A percentile compares a stretch with the other conserved stretches of the same genome.
These are phyloP conservation scores for Cyclocybe cylindracea DNA, from an alignment of 768 basidiomycete species.

Conservation along the genomic window DNA sequence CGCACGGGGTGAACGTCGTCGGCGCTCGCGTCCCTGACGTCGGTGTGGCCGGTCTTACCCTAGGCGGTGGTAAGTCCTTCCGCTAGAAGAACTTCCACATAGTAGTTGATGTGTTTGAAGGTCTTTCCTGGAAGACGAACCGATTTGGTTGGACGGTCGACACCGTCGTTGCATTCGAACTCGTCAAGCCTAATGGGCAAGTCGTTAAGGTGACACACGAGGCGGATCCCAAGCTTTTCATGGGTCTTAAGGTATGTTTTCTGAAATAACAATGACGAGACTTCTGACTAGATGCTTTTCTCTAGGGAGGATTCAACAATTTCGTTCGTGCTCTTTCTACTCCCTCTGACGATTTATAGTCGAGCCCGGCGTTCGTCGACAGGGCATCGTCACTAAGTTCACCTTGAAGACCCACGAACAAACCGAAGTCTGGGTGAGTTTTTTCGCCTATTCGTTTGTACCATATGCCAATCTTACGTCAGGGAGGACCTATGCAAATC, in stretches of 20 bases:
- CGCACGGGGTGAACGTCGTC: conserved; percentile 52
- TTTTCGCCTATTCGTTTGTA: too few relatives aligned
- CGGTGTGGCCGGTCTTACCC: conserved; percentile 61
- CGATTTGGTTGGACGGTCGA: conserved; percentile 12
- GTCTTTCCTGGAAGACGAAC: conserved; percentile 65
- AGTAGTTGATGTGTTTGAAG: conserved; percentile 37
- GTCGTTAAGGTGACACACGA: conserved; percentile 3
- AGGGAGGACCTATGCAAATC: too few relatives aligned
- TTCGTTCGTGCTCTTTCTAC: too few relatives aligned
- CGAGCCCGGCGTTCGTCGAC: too few relatives aligned
- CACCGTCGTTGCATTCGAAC: conserved; percentile 5
- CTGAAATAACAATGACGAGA: too few relatives aligned
- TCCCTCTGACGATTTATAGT: too few relatives aligned
- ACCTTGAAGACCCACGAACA: too few relatives aligned
- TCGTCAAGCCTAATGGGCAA: conserved; percentile 7
- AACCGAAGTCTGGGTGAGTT: too few relatives aligned
- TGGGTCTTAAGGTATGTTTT: not conserved
- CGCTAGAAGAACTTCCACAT: conserved; percentile 22
- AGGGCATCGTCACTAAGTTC: too few relatives aligned
- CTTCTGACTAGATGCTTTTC: too few relatives aligned
- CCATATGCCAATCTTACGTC: too few relatives aligned
- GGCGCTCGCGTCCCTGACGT: conserved; percentile 61
- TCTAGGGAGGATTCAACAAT: too few relatives aligned
- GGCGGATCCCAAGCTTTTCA: conserved; percentile 6
- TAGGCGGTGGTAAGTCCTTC: conserved; percentile 54